Evolutionary conservation across 371 early-diverging fungal species (phyloP).

Genomic region (Rhizopus stolonifer): DNA sequence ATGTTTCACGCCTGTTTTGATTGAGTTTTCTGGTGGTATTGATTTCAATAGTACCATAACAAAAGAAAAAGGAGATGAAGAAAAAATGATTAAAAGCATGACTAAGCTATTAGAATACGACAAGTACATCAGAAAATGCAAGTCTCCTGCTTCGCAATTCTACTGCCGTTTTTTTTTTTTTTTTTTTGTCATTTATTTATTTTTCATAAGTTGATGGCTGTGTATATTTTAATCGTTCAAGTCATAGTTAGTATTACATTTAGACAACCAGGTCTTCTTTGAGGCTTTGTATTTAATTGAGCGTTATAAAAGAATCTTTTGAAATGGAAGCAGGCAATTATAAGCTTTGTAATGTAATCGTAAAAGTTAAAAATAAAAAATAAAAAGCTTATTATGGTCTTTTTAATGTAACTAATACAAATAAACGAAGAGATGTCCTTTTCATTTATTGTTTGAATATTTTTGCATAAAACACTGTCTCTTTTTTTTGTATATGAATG

Average conservation of each 20-base stretch:
- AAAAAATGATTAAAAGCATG: constrained; percentile 1
- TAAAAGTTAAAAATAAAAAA: neutral
- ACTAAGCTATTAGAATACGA: neutral
- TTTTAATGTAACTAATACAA: neutral
- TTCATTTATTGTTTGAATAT: neutral
- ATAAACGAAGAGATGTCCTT: neutral
- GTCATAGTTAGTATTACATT: neutral
- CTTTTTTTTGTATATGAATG: too few species aligned
- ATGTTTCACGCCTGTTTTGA: constrained; percentile 2
- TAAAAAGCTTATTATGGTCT: neutral
- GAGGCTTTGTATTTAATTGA: neutral
- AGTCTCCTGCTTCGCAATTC: constrained; percentile 3
- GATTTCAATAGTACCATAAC: neutral
- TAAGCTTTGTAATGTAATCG: neutral
- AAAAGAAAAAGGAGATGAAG: constrained; percentile 1
- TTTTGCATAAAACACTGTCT: too few species aligned
- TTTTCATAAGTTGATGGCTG: neutral
- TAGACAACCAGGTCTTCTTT: constrained; percentile 3
- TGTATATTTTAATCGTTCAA: neutral
- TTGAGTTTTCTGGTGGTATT: constrained; percentile 6
- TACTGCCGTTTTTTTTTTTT: constrained; percentile 4
- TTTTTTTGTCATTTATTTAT: too few species aligned
- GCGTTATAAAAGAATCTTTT: neutral
- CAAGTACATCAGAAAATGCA: constrained; percentile 2
- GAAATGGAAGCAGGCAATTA: constrained; percentile 5